Percentiles rank a stretch among this genome's conserved stretches.
Evolutionary conservation across 225 moss, liverwort and hornwort species (phyloP).

Genomic region (Anthoceros angustus): DNA sequence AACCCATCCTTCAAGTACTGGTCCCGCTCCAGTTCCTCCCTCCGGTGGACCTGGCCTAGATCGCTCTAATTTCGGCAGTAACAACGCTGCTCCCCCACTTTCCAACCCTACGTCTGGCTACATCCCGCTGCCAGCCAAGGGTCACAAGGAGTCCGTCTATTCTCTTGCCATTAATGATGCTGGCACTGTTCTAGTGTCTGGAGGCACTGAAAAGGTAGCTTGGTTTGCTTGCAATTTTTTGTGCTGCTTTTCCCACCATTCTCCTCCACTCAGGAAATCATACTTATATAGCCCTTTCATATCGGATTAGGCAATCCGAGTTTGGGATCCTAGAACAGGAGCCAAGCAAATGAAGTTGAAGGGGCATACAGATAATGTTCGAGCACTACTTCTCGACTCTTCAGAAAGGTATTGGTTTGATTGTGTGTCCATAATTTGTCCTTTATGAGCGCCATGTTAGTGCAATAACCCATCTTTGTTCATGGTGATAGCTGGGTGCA

Average conservation of each 20-base stretch:
- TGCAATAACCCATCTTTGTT: too few relatives aligned
- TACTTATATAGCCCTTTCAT: background rate
- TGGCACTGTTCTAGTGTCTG: slow-evolving; percentile 76
- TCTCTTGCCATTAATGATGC: slow-evolving; percentile 78
- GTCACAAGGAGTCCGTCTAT: slow-evolving; percentile 92
- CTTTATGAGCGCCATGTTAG: too few relatives aligned
- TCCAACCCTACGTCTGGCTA: slow-evolving; percentile 39
- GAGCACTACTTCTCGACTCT: slow-evolving; percentile 65
- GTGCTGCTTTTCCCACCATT: too few relatives aligned
- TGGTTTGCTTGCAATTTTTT: background rate
- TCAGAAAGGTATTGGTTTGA: slow-evolving; percentile 38
- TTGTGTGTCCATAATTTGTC: background rate
- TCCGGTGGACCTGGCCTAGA: slow-evolving; percentile 6
- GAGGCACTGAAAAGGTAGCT: slow-evolving; percentile 84
- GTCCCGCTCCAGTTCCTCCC: background rate
- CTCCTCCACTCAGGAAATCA: too few relatives aligned
- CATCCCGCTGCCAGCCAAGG: slow-evolving; percentile 62
- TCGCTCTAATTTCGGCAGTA: slow-evolving; percentile 42
- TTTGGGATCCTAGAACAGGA: slow-evolving; percentile 89
- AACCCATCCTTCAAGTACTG: slow-evolving; percentile 21
- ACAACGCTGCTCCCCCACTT: slow-evolving; percentile 37
- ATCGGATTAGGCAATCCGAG: slow-evolving; percentile 49
- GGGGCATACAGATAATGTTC: slow-evolving; percentile 85
- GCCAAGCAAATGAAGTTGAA: slow-evolving; percentile 85
- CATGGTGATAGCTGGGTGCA: too few relatives aligned